Evolutionary conservation across 2,329 filamentous ascomycete genomes (phyloP).

Genomic region (Metarhizium robertsii): DNA sequence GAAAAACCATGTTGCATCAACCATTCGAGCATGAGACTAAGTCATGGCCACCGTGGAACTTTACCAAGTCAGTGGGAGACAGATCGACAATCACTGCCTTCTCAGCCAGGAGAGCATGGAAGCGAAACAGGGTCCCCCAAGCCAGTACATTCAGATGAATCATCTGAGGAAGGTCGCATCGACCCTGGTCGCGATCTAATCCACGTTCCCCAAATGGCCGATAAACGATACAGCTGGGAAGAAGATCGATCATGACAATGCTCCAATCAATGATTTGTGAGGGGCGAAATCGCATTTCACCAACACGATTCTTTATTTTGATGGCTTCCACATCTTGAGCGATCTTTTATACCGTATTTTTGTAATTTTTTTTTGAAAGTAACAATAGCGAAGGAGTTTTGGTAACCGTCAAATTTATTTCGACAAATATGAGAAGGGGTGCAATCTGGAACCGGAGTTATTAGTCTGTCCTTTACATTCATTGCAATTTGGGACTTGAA

Average conservation of each 20-base stretch:
- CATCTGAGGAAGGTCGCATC: slow-evolving; percentile 24
- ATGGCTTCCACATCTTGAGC: not conserved
- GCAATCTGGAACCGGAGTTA: not conserved
- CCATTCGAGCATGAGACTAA: slow-evolving; percentile 4
- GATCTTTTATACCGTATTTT: slow-evolving; percentile 1
- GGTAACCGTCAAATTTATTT: not conserved
- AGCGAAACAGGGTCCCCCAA: too few species aligned
- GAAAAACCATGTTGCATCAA: slow-evolving; percentile 18
- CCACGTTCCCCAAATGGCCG: slow-evolving; percentile 41
- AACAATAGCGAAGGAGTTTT: slow-evolving; percentile 12
- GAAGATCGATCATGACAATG: slow-evolving; percentile 16
- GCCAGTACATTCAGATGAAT: not conserved
- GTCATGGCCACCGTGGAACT: not conserved
- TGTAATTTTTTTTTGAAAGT: slow-evolving; percentile 2
- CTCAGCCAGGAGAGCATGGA: not conserved
- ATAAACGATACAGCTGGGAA: slow-evolving; percentile 44
- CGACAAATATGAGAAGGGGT: not conserved
- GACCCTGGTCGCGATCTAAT: slow-evolving; percentile 35
- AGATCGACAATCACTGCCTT: not conserved
- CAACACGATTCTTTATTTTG: not conserved
- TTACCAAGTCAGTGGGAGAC: not conserved
- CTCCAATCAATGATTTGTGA: not conserved
- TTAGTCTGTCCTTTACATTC: not conserved
- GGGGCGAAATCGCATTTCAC: not conserved
- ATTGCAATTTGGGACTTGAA: not conserved